phyloP scores from a whole-genome alignment of 1,284 basidiomycete genomes.

The Afroboletus lepidellus region DNA sequence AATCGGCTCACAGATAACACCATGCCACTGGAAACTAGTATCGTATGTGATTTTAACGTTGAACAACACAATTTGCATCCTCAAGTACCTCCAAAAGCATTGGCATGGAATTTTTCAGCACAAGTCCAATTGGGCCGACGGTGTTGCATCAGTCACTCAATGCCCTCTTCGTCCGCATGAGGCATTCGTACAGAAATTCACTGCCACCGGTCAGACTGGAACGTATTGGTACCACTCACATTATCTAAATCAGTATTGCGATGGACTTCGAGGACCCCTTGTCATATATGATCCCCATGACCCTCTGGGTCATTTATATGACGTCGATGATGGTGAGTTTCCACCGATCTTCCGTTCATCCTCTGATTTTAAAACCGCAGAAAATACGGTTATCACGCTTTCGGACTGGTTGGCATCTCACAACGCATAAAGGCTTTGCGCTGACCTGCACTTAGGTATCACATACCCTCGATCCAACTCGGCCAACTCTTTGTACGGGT shows the following conservation, averaged over 20 bases:
- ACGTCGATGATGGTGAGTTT: slow-evolving; percentile 38
- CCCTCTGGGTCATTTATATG: slow-evolving; percentile 35
- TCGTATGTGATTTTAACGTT: slow-evolving; percentile 25
- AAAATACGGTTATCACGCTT: slow-evolving; percentile 34
- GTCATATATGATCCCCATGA: slow-evolving; percentile 29
- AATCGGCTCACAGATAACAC: slow-evolving; percentile 33
- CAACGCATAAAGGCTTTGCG: not conserved
- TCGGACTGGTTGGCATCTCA: slow-evolving; percentile 29
- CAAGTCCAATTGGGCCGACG: slow-evolving; percentile 34
- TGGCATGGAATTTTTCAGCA: slow-evolving; percentile 35
- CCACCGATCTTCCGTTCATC: not conserved
- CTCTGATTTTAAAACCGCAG: slow-evolving; percentile 8
- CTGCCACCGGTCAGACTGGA: slow-evolving; percentile 21
- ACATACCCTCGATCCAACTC: slow-evolving; percentile 17
- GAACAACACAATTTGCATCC: too few species aligned
- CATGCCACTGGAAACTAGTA: slow-evolving; percentile 34
- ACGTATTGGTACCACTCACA: slow-evolving; percentile 39
- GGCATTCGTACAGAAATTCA: slow-evolving; percentile 27
- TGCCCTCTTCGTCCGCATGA: slow-evolving; percentile 28
- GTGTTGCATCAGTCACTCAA: slow-evolving; percentile 35
- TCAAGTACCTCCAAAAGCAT: slow-evolving; percentile 25
- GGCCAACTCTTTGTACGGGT: not conserved
- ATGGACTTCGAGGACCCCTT: slow-evolving; percentile 44
- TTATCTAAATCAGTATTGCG: slow-evolving; percentile 38
- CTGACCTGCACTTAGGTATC: slow-evolving; percentile 25